A percentile compares a stretch with the other conserved stretches of the same genome.
Conservation (phyloP, 1,284 basidiomycete species). For the Naganishia cerealis region DNA sequence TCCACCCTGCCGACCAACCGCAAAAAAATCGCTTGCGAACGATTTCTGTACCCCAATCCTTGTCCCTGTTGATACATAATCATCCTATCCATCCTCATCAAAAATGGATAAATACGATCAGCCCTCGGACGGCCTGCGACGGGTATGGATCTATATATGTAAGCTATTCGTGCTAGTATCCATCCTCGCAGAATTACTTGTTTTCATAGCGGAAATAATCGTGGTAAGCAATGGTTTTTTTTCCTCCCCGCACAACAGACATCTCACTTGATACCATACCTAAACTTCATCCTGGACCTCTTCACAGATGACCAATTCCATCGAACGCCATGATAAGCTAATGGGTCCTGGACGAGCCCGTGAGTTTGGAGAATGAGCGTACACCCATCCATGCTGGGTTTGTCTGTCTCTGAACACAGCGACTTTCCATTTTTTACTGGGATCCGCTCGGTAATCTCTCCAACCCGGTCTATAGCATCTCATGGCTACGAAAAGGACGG, state of each 20-base stretch:
- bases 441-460: background rate
- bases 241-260: background rate
- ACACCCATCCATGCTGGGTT: background rate
- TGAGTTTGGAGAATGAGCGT: background rate
- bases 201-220: conserved; percentile 26
- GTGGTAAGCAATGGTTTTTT: background rate
- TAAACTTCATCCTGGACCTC: no score
- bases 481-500: conserved; percentile 26
- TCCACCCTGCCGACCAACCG: conserved; percentile 4
- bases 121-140: conserved; percentile 8
- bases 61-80: background rate
- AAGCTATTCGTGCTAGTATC: conserved; percentile 14
- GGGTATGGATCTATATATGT: conserved; percentile 18
- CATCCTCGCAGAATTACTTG: conserved; percentile 13
- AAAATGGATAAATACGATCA: conserved; percentile 6
- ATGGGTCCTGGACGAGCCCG: conserved; percentile 23
- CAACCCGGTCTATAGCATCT: background rate
- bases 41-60: conserved; percentile 1
- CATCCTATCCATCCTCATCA: background rate
- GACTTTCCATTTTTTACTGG: background rate
- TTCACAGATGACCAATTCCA: conserved; percentile 16
- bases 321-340: background rate
- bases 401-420: background rate
- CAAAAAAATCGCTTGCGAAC: background rate
- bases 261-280: background rate